Percentiles rank a stretch among this genome's conserved stretches.
These are phyloP conservation scores for Emericellopsis terricola DNA, from an alignment of 495 filamentous ascomycete genomes.

Conservation along the genomic window DNA sequence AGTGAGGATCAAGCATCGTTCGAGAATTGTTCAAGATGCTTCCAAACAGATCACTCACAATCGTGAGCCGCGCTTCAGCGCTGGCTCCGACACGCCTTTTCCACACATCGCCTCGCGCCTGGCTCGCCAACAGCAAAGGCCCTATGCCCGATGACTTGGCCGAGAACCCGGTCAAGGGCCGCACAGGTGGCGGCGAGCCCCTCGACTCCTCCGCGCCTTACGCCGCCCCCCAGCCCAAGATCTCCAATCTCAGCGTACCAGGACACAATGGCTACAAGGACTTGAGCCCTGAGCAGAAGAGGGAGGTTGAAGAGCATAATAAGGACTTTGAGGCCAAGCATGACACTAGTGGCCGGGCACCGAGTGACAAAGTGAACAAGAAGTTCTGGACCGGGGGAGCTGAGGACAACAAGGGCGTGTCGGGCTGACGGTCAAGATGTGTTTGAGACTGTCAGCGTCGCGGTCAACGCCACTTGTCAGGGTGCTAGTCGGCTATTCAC, in stretches of 20 bases:
- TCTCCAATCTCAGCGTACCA: constrained; percentile 20
- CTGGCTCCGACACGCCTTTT: too few species aligned
- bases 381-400: constrained; percentile 22
- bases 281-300: constrained; percentile 24
- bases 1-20: too few species aligned
- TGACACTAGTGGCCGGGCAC: constrained; percentile 16
- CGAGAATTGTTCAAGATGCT: too few species aligned
- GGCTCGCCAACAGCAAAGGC: too few species aligned
- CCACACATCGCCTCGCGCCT: too few species aligned
- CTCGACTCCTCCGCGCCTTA: constrained; percentile 20
- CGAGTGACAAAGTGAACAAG: constrained; percentile 28
- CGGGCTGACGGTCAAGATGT: neutral
- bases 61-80: too few species aligned
- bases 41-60: too few species aligned
- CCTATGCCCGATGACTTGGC: constrained; percentile 7
- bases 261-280: constrained; percentile 10
- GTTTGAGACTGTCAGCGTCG: neutral
- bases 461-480: neutral
- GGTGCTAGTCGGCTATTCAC: too few species aligned
- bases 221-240: constrained; percentile 24
- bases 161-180: constrained; percentile 11
- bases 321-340: constrained; percentile 29
- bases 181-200: constrained; percentile 19
- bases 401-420: neutral
- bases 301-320: constrained; percentile 33